These are phyloP conservation scores for Hypomontagnella submonticulosa DNA, from an alignment of 495 filamentous ascomycete genomes.

Conservation along the genomic window DNA sequence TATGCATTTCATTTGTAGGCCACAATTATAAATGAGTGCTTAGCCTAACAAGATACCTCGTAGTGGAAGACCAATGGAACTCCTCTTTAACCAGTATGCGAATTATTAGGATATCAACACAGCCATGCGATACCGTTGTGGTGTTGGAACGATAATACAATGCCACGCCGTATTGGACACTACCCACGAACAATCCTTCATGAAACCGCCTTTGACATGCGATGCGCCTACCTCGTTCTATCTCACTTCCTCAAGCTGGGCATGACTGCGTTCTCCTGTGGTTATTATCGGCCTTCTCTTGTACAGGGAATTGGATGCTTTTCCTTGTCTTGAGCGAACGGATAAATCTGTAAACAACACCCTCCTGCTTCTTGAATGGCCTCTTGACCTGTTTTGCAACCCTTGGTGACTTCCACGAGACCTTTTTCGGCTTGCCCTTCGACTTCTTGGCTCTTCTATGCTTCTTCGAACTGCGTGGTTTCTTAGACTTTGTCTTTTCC, in stretches of 20 bases:
- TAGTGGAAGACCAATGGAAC: too few species aligned
- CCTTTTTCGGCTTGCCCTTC: constrained; percentile 16
- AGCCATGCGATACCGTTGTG: too few species aligned
- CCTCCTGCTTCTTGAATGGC: neutral
- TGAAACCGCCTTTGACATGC: neutral
- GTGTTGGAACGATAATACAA: too few species aligned
- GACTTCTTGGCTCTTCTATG: neutral
- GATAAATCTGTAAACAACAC: constrained; percentile 22
- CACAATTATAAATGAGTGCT: too few species aligned
- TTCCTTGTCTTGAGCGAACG: constrained; percentile 31
- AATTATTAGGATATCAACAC: too few species aligned
- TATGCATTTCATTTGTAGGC: too few species aligned
- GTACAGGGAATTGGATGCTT: constrained; percentile 35
- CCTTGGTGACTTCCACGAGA: constrained; percentile 5
- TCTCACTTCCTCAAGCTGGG: constrained; percentile 13
- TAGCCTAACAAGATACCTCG: too few species aligned
- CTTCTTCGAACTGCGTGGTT: constrained; percentile 14
- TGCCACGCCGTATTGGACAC: too few species aligned
- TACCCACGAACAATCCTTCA: neutral
- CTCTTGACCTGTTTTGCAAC: neutral
- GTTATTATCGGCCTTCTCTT: neutral
- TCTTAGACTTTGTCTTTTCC: constrained; percentile 21
- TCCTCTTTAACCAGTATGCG: too few species aligned
- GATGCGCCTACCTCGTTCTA: neutral
- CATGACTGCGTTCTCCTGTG: constrained; percentile 39